A percentile compares a stretch with the other conserved stretches of the same genome.
Evolutionary conservation across 176 grass and related monocot species (phyloP).

Genomic region (Paspalum notatum): DNA sequence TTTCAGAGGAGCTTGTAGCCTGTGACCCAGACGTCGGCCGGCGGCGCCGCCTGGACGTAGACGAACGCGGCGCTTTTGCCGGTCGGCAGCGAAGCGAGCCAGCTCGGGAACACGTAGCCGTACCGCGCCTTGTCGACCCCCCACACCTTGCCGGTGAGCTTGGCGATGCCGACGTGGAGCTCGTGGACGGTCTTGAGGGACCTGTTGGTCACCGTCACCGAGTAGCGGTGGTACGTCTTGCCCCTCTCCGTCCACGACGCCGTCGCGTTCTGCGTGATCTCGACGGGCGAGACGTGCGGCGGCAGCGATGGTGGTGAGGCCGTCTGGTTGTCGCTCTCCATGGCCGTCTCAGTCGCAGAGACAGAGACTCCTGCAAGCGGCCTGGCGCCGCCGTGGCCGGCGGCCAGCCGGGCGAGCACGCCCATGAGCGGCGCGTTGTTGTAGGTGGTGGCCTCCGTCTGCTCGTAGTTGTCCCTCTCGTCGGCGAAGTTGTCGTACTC

Average conservation of each 20-base stretch:
- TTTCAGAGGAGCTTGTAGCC: slow-evolving; percentile 76
- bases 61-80: slow-evolving; percentile 70
- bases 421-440: slow-evolving; percentile 89
- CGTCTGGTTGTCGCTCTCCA: too few species aligned
- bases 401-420: slow-evolving; percentile 70
- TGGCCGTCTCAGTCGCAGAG: too few species aligned
- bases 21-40: slow-evolving; percentile 64
- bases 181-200: slow-evolving; percentile 64
- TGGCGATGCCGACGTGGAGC: slow-evolving; percentile 62
- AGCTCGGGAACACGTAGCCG: slow-evolving; percentile 63
- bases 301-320: too few species aligned
- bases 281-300: slow-evolving; percentile 27
- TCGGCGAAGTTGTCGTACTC: slow-evolving; percentile 74
- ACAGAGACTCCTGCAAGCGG: background rate
- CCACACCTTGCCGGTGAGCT: slow-evolving; percentile 65
- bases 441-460: slow-evolving; percentile 88
- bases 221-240: slow-evolving; percentile 63
- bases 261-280: slow-evolving; percentile 59
- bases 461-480: slow-evolving; percentile 82
- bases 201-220: slow-evolving; percentile 70
- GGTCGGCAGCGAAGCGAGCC: slow-evolving; percentile 43
- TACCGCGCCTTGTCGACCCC: slow-evolving; percentile 70
- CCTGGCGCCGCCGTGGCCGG: slow-evolving; percentile 35
- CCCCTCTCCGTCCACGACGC: slow-evolving; percentile 59
- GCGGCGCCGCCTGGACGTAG: slow-evolving; percentile 66